Evolutionary conservation across 2,329 filamentous ascomycete species (phyloP), one percentile per base, ranked within the genome.

Genomic region (Helminthosporium solani): DNA sequence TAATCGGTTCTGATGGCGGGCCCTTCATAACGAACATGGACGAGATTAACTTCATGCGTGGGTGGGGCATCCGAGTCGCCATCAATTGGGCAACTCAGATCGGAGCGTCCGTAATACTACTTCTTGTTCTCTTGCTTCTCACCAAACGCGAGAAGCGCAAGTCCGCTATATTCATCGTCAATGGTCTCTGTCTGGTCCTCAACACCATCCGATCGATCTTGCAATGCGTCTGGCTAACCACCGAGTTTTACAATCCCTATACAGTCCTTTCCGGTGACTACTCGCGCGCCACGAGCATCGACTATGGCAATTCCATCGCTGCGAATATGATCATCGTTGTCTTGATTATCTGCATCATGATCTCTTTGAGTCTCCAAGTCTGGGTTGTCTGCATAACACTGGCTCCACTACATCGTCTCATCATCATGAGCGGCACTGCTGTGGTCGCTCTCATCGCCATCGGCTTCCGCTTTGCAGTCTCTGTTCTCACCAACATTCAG

Each of bases 71-170:
- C 46, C 70, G 70, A 7, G 62, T 76, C 28, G 75, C 70, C 63
- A 82, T 88, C 74, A 85, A 84, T 70, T 88, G 85, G 64, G 84
- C 81, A 42, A 72, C 79, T 15, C 87, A 92, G 65, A 76, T 90
- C 41, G 88, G 88, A 23, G 82, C 86, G 19, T 82, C 80, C 37
- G 53, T 85, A 46, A 70, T 86, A 49, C 80, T 90, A 60, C 73
- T 91, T 15, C 56, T 86, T 34, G 75, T 87, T 23, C 73, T 91
- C 2, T 70, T 90, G 9, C 70, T 85, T 47, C 77, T 91, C 66
- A 90, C 87, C 0, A 81, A 81, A 16, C 66, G 74, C 0, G 75
- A 81, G 54, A 90, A 88, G 65, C 80, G 87, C 49, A 72, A 73
- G 42, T 84, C 85, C 1, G 63, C 75, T 0, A 78, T 88, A 16